These are phyloP conservation scores for Monosporascus ibericus DNA, from an alignment of 2,329 filamentous ascomycete genomes.

Conservation along the genomic window DNA sequence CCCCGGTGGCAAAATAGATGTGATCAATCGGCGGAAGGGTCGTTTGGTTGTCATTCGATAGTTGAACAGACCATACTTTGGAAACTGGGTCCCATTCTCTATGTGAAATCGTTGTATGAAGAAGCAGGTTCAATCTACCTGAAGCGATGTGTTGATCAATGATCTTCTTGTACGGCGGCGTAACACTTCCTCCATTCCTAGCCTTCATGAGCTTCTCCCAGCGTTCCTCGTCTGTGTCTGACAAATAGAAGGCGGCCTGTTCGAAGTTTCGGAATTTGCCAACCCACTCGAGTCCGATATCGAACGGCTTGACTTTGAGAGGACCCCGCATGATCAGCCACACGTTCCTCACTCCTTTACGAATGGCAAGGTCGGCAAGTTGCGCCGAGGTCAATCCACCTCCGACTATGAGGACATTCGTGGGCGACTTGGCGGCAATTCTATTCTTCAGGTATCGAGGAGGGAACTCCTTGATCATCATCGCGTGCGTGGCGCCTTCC, in stretches of 20 bases:
- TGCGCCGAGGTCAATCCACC: conserved; percentile 75
- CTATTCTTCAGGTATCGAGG: conserved; percentile 44
- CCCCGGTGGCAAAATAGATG: conserved; percentile 71
- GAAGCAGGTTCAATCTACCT: conserved; percentile 48
- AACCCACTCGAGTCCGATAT: conserved; percentile 72
- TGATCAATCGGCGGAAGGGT: conserved; percentile 56
- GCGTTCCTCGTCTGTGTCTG: conserved; percentile 64
- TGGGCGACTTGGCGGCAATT: conserved; percentile 43
- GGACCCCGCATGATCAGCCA: conserved; percentile 62
- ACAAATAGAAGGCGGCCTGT: conserved; percentile 71
- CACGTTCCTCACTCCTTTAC: conserved; percentile 59
- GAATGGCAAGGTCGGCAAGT: conserved; percentile 60
- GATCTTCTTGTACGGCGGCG: conserved; percentile 60
- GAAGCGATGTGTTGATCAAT: conserved; percentile 52
- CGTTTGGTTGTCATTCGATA: conserved; percentile 37
- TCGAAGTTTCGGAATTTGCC: conserved; percentile 75
- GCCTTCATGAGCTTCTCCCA: conserved; percentile 60
- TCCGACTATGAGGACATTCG: conserved; percentile 64
- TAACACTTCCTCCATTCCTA: conserved; percentile 71
- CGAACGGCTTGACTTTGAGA: conserved; percentile 65
- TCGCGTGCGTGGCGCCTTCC: conserved; percentile 49
- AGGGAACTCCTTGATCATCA: conserved; percentile 56
- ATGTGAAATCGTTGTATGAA: conserved; percentile 48
- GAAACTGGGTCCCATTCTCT: conserved; percentile 42
- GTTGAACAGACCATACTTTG: conserved; percentile 37